A percentile compares a stretch with the other conserved stretches of the same genome.
These are phyloP conservation scores for Acer campestre DNA, from an alignment of 345 rosid genomes.

Conservation along the genomic window DNA sequence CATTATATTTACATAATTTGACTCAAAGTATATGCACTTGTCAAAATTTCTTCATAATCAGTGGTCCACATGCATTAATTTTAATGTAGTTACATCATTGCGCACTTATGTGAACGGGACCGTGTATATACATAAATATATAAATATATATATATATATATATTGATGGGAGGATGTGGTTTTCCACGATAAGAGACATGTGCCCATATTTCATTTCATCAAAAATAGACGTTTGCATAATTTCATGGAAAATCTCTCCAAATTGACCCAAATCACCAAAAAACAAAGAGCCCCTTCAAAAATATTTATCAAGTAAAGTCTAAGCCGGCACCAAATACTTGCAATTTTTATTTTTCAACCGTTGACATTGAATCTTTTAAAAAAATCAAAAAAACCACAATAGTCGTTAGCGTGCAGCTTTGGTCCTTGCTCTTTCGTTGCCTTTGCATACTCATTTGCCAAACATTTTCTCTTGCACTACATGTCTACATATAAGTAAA, in stretches of 20 bases:
- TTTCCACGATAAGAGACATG: neutral
- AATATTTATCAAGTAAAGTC: conserved; percentile 13
- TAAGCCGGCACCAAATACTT: conserved; percentile 32
- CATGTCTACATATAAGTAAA: neutral
- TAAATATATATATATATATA: no score
- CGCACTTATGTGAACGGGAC: no score
- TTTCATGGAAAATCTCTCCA: neutral
- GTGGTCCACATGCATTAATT: no score
- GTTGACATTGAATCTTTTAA: conserved; percentile 29
- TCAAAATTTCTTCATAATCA: no score
- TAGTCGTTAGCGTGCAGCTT: conserved; percentile 45
- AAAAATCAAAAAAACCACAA: conserved; percentile 10
- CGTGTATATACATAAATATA: no score
- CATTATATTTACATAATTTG: no score
- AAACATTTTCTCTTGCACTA: neutral
- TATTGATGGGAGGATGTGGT: neutral
- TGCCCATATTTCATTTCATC: neutral
- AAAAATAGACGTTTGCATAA: neutral
- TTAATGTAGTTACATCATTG: no score
- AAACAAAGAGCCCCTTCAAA: neutral
- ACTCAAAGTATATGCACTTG: no score
- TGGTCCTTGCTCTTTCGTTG: conserved; percentile 27
- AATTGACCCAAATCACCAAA: neutral
- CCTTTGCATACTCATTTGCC: conserved; percentile 23
- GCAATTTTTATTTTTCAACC: conserved; percentile 10